Base-by-base conservation (phyloP, 352 stramenopile genomes). In the Globisporangium viniferum region DNA sequence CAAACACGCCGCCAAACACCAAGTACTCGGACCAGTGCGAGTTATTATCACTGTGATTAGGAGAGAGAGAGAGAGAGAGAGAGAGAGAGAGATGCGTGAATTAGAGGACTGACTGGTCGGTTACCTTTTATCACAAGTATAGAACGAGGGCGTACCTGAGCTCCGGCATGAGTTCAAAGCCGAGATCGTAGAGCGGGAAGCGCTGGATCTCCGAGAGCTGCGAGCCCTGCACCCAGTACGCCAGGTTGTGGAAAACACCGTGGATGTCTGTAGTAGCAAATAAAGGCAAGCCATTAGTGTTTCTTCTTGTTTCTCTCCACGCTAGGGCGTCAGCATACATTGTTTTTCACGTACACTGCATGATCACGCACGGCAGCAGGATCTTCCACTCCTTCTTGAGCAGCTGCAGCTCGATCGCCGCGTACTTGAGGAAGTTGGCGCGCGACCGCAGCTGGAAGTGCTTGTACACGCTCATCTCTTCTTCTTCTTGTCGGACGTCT, bases 201-300 rank as follows among this genome's bases (percentile, higher is more conserved):
- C 88, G 86, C 77, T 95, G 88, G 67, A 83, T 76, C 2, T 71
- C 58, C 27, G 84, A 79, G 9, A 95, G 73, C 63, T 90, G 80
- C 63, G 88, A 59, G 31, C 61, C 82, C 67, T 95, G 88, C 61
- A 95, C 83, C 75, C 84, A 95, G 78, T 95, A 95, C 48, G 88
- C 88, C 53, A 91, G 44, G 76, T 95, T 95, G 75, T 95, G 88
- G 75, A 94, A 94, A 63, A 95, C 72, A 49, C 71, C 82, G 71
- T 94, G 86, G 62, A 86, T 69, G 73, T 95, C 81, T 92, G 69
- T 20, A 60, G 24, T 48, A 22, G n/a, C 35, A 15, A 49, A 44
- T 1, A 8, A 49, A 39, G 14, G 36, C 3, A 24, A 24, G 24
- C 24, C 24, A 24, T 24, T 24, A 24, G 24, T 24, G 24, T 24